These are phyloP conservation scores for Neurospora africana DNA, from an alignment of 495 filamentous ascomycete genomes.

Conservation along the genomic window DNA sequence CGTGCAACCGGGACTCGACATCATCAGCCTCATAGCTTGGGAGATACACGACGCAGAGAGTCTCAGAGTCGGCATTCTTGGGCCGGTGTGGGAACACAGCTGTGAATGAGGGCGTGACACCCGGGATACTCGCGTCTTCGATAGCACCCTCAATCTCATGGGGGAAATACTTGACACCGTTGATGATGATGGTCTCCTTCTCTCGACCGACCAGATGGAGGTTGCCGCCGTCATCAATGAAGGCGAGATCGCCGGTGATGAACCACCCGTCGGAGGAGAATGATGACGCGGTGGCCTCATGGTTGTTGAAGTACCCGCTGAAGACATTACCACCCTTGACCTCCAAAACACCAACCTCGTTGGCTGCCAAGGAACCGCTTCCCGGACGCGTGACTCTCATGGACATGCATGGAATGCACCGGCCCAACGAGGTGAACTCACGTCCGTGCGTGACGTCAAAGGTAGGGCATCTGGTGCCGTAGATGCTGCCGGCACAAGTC, in stretches of 20 bases:
- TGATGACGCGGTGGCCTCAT: slow-evolving; percentile 39
- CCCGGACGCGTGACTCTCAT: slow-evolving; percentile 30
- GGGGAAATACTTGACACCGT: slow-evolving; percentile 38
- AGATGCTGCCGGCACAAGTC: slow-evolving; percentile 41
- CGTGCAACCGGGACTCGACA: neutral
- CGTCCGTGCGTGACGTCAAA: slow-evolving; percentile 20
- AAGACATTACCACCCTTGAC: slow-evolving; percentile 40
- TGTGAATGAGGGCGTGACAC: slow-evolving; percentile 12
- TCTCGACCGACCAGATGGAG: slow-evolving; percentile 44
- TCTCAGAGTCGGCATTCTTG: slow-evolving; percentile 24
- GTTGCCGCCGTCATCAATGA: slow-evolving; percentile 38
- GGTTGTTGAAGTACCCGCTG: slow-evolving; percentile 50
- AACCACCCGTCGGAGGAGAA: slow-evolving; percentile 58
- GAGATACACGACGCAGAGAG: slow-evolving; percentile 27
- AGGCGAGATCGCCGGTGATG: slow-evolving; percentile 51
- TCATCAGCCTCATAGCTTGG: slow-evolving; percentile 5
- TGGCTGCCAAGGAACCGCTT: slow-evolving; percentile 7
- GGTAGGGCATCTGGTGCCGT: slow-evolving; percentile 23
- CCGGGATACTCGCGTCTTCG: slow-evolving; percentile 27
- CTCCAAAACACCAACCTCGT: slow-evolving; percentile 15
- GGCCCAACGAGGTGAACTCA: slow-evolving; percentile 31
- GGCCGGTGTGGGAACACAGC: slow-evolving; percentile 24
- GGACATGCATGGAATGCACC: slow-evolving; percentile 28
- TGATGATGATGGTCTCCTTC: slow-evolving; percentile 51
- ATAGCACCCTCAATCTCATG: slow-evolving; percentile 34